Percentiles rank a stretch among this genome's conserved stretches.
These are phyloP conservation scores for Teratosphaeria epicoccoides DNA, from an alignment of 2,329 filamentous ascomycete species.

Conservation along the genomic window DNA sequence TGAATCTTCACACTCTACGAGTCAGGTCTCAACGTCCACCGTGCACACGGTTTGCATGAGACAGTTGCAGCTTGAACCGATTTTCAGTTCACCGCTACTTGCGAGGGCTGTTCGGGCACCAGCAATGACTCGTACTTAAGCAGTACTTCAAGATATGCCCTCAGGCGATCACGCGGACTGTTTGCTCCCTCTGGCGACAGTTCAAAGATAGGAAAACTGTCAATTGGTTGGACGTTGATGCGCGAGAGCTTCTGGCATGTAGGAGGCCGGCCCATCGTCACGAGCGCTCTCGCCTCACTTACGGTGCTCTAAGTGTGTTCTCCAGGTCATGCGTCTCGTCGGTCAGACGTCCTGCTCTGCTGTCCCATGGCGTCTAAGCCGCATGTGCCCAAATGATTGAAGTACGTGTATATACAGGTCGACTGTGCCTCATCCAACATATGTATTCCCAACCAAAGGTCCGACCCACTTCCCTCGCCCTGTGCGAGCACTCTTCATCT, in stretches of 20 bases:
- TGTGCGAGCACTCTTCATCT: constrained; percentile 37
- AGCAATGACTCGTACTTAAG: not conserved
- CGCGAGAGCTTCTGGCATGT: too few relatives aligned
- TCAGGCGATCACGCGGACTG: too few relatives aligned
- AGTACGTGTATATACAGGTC: not conserved
- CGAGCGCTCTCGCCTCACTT: too few relatives aligned
- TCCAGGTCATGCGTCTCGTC: not conserved
- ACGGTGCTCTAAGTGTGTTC: not conserved
- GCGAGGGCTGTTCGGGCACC: not conserved
- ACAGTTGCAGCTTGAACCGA: not conserved
- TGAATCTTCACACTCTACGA: not conserved
- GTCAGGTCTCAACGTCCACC: not conserved
- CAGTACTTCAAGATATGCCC: not conserved
- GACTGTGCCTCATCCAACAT: constrained; percentile 12
- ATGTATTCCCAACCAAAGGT: constrained; percentile 21
- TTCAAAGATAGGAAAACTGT: too few relatives aligned
- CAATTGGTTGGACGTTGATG: too few relatives aligned
- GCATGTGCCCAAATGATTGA: not conserved
- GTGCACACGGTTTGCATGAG: not conserved
- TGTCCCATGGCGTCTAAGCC: not conserved
- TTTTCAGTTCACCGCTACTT: not conserved
- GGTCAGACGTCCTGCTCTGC: not conserved
- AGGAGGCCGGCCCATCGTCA: too few relatives aligned
- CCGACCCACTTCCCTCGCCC: constrained; percentile 22
- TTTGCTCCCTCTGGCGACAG: too few relatives aligned